Evolutionary conservation across 2,329 filamentous ascomycete species (phyloP), one percentile per base, ranked within the genome.

Genomic region (Fusarium pininemorale): DNA sequence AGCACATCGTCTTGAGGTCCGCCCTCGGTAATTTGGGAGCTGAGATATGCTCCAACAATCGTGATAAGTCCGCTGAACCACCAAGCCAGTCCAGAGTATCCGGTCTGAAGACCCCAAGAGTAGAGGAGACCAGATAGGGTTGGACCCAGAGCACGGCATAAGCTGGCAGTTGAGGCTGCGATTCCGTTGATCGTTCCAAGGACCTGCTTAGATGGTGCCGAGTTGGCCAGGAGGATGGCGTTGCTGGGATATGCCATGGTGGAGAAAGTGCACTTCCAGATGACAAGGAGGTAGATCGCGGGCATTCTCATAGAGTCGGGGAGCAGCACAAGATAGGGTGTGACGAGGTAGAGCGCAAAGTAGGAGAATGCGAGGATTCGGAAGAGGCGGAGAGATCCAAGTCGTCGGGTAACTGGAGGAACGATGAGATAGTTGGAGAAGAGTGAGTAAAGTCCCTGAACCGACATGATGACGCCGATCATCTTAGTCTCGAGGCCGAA

Each of bases 171-270:
- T 5, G 95, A 98, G 37, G 95, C 95, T 1, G 95, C 95, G 18
- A 95, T 92, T 24, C 96, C 96, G 78, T 98, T 98, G 82, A 99
- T 93, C 1, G 93, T 95, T 6, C 96, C 96, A 4, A 98, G 90
- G 3, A 97, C 93, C 56, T 94, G 89, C 63, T 93, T 92, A 13
- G 92, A 95, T 0, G 95, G 94, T 1, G 95, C 93, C 22, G 94
- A 92, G 82, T 98, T 97, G 68, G 94, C 93, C 37, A 98, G 89
- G 65, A 99, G 90, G 66, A 98, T 97, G 16, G 93, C 92, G 75
- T 95, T 95, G 78, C 93, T 94, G 16, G 96, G 96, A 82, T 98
- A 98, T 0, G 95, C 92, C 83, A 98, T 91, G 51, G 94, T 95
- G 77, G 96, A 91, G 77, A 96, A 95, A 0, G 94, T 97, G 80